Evolutionary conservation across 768 basidiomycete genomes (phyloP), one percentile per base, ranked within the genome.

Genomic region (Tylopilus intermedius): DNA sequence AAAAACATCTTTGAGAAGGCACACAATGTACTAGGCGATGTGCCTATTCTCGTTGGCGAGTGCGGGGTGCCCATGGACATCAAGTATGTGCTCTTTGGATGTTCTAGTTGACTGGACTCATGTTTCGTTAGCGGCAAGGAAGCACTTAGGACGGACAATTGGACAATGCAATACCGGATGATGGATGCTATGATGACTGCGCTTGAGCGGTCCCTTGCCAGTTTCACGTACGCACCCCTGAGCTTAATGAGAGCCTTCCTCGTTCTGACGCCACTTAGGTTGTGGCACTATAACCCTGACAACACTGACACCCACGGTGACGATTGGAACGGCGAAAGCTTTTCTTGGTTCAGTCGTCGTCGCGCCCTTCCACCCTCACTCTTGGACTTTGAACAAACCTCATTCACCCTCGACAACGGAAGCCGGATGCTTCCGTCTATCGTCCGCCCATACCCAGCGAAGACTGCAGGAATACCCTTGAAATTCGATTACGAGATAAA

Each of bases 1-100:
- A 73, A 76, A 8, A 94, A 85, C 55, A 79, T 97, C 45, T 81
- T 91, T 5, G 76, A 88, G 49, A 75, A 79, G 18, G 86, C 80
- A 0, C 82, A 89, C 60, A 68, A 77, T 30, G 74, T 81, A 4
- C 76, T 96, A 0, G 92, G 90, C 24, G 90, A 94, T 62, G 79
- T 71, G 15, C 95, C 95, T 10, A 81, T 92, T 38, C 69, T 97
- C 11, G 79, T 99, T 53, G 94, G 94, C 18, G 95, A 99, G 68
- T 90, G 88, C 57, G 95, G 95, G 29, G 77, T 97, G 21, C 95
- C 95, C 1, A 95, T 98, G 86, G 96, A 99, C 61, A 82, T 96
- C 79, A 97, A 99, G 93, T 94, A 61, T 40, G 86, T 73, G 3
- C 15, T 29, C 10, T 35, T 40, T 47, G 37, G 22, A 14, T 46